These are phyloP conservation scores for Candida vartiovaarae DNA, from an alignment of 805 yeast genomes.

Conservation along the genomic window DNA sequence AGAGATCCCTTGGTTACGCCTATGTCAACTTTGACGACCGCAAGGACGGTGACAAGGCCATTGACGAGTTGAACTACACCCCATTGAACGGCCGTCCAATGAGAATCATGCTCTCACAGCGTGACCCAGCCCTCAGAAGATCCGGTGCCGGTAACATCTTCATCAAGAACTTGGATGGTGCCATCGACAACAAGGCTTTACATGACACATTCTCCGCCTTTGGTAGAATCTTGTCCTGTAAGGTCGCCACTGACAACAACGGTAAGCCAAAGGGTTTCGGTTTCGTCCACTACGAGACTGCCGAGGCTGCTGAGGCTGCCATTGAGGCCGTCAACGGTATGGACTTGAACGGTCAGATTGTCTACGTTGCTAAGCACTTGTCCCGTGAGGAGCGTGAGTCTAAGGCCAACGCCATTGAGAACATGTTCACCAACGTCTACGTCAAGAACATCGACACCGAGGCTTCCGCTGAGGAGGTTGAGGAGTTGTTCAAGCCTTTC, in stretches of 20 bases:
- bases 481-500: conserved; percentile 58
- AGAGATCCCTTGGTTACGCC: conserved; percentile 96
- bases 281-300: conserved; percentile 92
- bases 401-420: conserved; percentile 82
- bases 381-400: conserved; percentile 91
- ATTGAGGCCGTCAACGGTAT: conserved; percentile 97
- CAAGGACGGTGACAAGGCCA: conserved; percentile 88
- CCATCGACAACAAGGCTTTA: conserved; percentile 96
- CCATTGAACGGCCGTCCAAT: conserved; percentile 93
- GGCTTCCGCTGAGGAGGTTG: conserved; percentile 63
- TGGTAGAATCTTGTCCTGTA: conserved; percentile 93
- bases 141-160: conserved; percentile 94
- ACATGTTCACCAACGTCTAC: conserved; percentile 93
- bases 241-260: conserved; percentile 89
- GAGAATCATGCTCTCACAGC: conserved; percentile 99
- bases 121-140: conserved; percentile 94
- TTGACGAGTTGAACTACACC: conserved; percentile 92
- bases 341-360: conserved; percentile 94
- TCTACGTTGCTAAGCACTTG: conserved; percentile 90
- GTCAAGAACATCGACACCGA: conserved; percentile 82
- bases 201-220: conserved; percentile 97
- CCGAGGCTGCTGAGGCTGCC: conserved; percentile 89
- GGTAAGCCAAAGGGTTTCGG: conserved; percentile 96
- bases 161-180: conserved; percentile 97
- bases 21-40: conserved; percentile 91